Evolutionary conservation across 805 yeast species (phyloP), one percentile per base, ranked within the genome.

Genomic region (Kodamaea leandrae): DNA sequence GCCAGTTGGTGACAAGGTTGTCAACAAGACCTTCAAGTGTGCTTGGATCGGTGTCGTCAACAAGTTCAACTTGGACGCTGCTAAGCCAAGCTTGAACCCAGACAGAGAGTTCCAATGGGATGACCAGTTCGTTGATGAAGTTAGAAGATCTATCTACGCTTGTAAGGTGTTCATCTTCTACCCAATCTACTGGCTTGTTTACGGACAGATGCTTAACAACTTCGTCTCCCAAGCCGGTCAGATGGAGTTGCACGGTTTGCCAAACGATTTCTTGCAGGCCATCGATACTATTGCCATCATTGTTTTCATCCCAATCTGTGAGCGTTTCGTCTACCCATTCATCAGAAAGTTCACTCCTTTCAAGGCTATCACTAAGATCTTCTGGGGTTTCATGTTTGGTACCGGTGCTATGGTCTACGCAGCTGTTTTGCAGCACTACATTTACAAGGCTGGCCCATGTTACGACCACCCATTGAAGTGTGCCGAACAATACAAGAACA

Each of bases 261-360:
- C 95, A 50, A 86, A 86, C 58, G 95, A 85, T 70, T 71, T 85
- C 52, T 75, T 85, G 68, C 83, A 80, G 63, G 83, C 80, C 55
- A 76, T 86, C 51, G 83, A 86, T 62, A 84, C 93, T 20, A 66
- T 86, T 52, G 82, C 87, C 28, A 75, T 86, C 51, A 82, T 86
- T 51, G 67, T 86, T n/a, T 80, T 83, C 60, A 82, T 86, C 49
- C 95, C 95, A 44, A 69, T 85, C 50, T 73, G 74, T 61, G 87
- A 85, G 60, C 62, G 71, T 45, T 51, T 71, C n/a, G 43, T 82
- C 10, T 85, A 68, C 48, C 74, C 73, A 27, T 64, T 66, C 54
- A 61, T 68, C 47, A 60, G 73, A 54, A 60, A 53, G 43, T 63
- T 58, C 54, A 72, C 80, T 58, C 71, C 74, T 15, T 77, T 84